phyloP scores from a whole-genome alignment of 2,329 filamentous ascomycete genomes.

The Sporothrix globosa region DNA sequence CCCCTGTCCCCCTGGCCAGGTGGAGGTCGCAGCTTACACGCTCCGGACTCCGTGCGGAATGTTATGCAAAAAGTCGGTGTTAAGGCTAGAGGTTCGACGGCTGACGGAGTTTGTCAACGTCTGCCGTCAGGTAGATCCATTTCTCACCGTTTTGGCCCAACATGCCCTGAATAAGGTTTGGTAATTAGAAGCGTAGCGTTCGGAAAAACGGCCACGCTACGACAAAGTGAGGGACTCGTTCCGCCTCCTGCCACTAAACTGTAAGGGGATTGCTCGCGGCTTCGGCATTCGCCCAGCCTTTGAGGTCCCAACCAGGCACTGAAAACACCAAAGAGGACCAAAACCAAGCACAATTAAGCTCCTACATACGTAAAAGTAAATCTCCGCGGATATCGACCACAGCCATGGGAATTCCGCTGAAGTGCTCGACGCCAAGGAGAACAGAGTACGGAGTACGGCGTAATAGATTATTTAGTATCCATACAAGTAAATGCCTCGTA shows the following conservation, averaged over 20 bases:
- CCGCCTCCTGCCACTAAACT: neutral
- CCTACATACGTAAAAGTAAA: neutral
- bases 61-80: slow-evolving; percentile 13
- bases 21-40: slow-evolving; percentile 27
- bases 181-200: neutral
- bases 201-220: slow-evolving; percentile 16
- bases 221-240: too few relatives aligned
- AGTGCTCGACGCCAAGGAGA: neutral
- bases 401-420: slow-evolving; percentile 7
- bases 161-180: neutral
- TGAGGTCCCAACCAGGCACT: neutral
- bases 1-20: too few relatives aligned
- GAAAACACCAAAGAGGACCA: neutral
- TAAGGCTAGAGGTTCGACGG: neutral
- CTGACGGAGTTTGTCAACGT: too few relatives aligned
- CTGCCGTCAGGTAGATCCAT: too few relatives aligned
- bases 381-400: neutral
- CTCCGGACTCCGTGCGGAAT: slow-evolving; percentile 22
- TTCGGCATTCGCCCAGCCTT: slow-evolving; percentile 31
- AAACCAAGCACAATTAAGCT: neutral
- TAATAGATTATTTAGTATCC: too few relatives aligned
- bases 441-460: too few relatives aligned
- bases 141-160: neutral
- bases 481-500: too few relatives aligned
- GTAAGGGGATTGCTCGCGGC: slow-evolving; percentile 26